Evolutionary conservation across 2,329 filamentous ascomycete genomes (phyloP), one percentile per base, ranked within the genome.

Genomic region (Aspergillus aculeatus): DNA sequence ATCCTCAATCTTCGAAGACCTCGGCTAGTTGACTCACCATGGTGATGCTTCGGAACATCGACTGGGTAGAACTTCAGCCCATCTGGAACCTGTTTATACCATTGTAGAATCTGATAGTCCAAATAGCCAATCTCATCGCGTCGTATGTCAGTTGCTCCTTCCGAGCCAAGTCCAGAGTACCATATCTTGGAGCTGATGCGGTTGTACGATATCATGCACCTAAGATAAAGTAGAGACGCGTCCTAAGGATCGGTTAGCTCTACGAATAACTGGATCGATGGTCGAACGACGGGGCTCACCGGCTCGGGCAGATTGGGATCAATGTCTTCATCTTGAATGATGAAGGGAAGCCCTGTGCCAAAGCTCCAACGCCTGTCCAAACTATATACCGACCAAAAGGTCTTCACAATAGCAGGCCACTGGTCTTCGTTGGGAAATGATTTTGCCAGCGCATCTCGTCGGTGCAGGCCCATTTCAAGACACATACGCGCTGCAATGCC

Each of bases 331-430:
- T 96, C 92, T 65, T 94, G 89, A 38, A 96, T 81, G 2, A 90
- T 88, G 77, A 92, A 96, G 0, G 92, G 92, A 73, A 96, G 83
- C 0, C 92, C 92, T 0, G 91, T 93, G n/a, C 89, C 90, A 67
- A 96, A 91, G 64, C 89, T 92, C 92, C 92, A 96, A 54, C 92
- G 83, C 44, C 92, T 83, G 72, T 96, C 93, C 44, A 96, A 80
- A 4, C 92, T 88, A 70, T 95, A 96, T 19, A 92, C 87, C 1
- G 89, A 87, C 93, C 91, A 97, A 74, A 96, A 96, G 14, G 91
- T 85, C 53, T 88, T 85, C 29, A 90, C 82, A 0, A 89, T 87
- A 54, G 86, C 83, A 53, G 82, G 81, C 52, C 90, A 84, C 62
- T 92, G 89, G 47, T 86, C 81, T 49, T 90, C 86, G 63, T 89